Evolutionary conservation across 805 yeast genomes (phyloP), one percentile per base, ranked within the genome.

Genomic region (Priceomyces medius): DNA sequence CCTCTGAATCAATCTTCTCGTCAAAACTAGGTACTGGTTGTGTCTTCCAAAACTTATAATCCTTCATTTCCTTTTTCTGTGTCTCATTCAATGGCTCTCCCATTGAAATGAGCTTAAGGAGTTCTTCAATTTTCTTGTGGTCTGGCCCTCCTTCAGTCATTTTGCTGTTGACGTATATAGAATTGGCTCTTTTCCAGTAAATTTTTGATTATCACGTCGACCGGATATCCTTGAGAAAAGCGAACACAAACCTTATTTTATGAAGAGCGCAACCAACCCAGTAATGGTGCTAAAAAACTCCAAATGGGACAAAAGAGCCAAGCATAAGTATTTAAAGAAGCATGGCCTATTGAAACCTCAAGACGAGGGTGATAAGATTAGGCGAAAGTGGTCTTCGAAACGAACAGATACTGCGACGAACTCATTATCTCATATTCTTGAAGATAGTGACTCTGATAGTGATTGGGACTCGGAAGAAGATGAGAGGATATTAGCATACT

Each of bases 31-130:
- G 77, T 16, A 93, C 98, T 0, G 99, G 99, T 66, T 93, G 99
- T 2, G 99, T 93, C 56, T 85, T 87, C 99, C 99, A 93, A 66
- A 93, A 93, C 67, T 86, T 88, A 71, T 90, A 88, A 57, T 90
- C 95, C 39, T 85, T 81, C 86, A 89, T 88, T 17, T 81, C 77
- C 48, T 82, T 83, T 52, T 76, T 69, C 59, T 83, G 83, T 23
- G 74, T 69, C 33, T 72, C 80, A n/a, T 72, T 70, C 36, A 81
- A 66, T 47, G 73, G 73, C 46, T 76, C 76, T 26, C 80, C 80
- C 69, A 74, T 61, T 2, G 80, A 71, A 29, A 80, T 61, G 50
- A 68, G 70, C 54, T 70, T 69, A 48, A 86, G 63, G 39, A 86
- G 71, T 44, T 85, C 87, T 50, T 81, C 82, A 41, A 82, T 72